These are phyloP conservation scores for Pyrenophora seminiperda DNA, from an alignment of 2,329 filamentous ascomycete species.

Conservation along the genomic window DNA sequence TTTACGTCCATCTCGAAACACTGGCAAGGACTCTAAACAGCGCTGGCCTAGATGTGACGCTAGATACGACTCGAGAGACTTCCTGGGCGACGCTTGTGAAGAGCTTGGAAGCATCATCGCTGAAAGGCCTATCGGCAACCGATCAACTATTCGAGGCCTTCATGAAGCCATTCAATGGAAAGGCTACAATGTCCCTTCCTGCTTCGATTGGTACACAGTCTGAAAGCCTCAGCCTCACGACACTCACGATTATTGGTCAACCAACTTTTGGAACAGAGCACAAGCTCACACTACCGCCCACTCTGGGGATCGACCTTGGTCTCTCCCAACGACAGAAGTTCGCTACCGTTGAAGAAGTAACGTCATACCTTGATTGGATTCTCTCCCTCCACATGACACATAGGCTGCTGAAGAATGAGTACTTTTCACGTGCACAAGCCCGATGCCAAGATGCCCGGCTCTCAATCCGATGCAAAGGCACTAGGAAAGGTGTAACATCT, in stretches of 20 bases:
- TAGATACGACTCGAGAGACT: conserved; percentile 33
- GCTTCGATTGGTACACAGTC: conserved; percentile 21
- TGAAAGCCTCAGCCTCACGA: conserved; percentile 34
- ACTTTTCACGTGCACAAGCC: conserved; percentile 22
- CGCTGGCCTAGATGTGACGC: conserved; percentile 38
- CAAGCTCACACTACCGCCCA: conserved; percentile 38
- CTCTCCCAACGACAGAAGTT: conserved; percentile 40
- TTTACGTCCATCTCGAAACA: conserved; percentile 43
- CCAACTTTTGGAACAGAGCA: conserved; percentile 46
- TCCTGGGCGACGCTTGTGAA: conserved; percentile 37
- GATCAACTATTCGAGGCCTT: conserved; percentile 41
- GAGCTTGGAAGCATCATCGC: conserved; percentile 34
- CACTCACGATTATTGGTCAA: conserved; percentile 41
- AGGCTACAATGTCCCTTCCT: conserved; percentile 35
- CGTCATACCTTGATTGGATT: conserved; percentile 42
- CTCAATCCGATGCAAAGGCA: conserved; percentile 27
- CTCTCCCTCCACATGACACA: conserved; percentile 41
- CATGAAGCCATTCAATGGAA: conserved; percentile 38
- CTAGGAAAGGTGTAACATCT: conserved; percentile 22
- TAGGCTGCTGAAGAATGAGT: conserved; percentile 34
- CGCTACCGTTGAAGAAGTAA: conserved; percentile 33
- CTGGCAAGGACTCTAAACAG: conserved; percentile 28
- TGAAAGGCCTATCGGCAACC: conserved; percentile 35
- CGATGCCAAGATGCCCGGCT: conserved; percentile 31
- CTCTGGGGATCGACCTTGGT: conserved; percentile 35